These are phyloP conservation scores for Hypocreales sp. DNA, from an alignment of 2,329 filamentous ascomycete species.

Conservation along the genomic window DNA sequence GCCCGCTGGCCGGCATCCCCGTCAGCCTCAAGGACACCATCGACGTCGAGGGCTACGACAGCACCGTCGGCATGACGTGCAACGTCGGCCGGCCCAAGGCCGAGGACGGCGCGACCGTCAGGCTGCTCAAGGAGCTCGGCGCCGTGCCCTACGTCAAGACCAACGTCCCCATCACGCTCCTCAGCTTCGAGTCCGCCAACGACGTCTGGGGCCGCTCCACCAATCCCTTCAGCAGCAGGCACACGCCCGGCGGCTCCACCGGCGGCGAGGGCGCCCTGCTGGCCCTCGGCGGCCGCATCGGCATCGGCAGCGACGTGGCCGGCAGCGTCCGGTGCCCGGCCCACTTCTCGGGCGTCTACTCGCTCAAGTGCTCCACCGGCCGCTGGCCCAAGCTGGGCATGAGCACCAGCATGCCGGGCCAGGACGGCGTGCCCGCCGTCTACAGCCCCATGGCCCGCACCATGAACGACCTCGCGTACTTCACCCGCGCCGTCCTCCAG, in stretches of 20 bases:
- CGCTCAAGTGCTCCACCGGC: conserved; percentile 72
- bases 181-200: conserved; percentile 71
- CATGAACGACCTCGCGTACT: conserved; percentile 68
- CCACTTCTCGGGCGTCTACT: conserved; percentile 82
- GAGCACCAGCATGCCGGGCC: conserved; percentile 78
- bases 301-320: conserved; percentile 81
- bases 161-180: conserved; percentile 70
- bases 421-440: conserved; percentile 78
- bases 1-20: conserved; percentile 75
- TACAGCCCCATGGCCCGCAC: conserved; percentile 90
- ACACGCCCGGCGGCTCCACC: conserved; percentile 81
- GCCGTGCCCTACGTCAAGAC: conserved; percentile 91
- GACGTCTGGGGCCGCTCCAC: conserved; percentile 67
- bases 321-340: conserved; percentile 78
- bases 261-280: conserved; percentile 73
- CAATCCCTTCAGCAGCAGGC: conserved; percentile 72
- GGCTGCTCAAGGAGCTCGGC: conserved; percentile 71
- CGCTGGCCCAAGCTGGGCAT: conserved; percentile 79
- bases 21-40: conserved; percentile 73
- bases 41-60: conserved; percentile 69
- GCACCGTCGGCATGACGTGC: conserved; percentile 63
- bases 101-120: conserved; percentile 58
- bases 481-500: conserved; percentile 59
- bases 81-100: conserved; percentile 51
- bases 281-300: conserved; percentile 71